A percentile compares a stretch with the other conserved stretches of the same genome.
These are phyloP conservation scores for Neurospora crassa DNA, from an alignment of 2,329 filamentous ascomycete species.

Conservation along the genomic window DNA sequence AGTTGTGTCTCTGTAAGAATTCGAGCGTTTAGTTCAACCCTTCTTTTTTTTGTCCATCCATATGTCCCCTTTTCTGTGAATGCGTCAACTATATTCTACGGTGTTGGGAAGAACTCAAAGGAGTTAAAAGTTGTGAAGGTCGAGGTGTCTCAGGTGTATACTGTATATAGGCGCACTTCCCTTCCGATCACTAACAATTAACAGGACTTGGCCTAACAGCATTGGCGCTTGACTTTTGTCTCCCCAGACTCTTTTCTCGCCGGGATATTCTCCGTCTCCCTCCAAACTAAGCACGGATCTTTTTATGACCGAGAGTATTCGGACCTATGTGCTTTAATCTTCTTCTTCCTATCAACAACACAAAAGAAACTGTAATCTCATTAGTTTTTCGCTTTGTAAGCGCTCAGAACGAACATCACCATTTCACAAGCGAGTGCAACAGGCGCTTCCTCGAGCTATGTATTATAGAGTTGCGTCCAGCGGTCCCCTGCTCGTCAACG, in stretches of 20 bases:
- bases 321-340: not conserved
- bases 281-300: not conserved
- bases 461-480: not conserved
- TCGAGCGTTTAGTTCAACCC: not conserved
- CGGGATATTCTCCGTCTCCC: not conserved
- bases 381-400: not conserved
- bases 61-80: not conserved
- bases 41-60: too few relatives aligned
- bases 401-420: not conserved
- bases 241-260: not conserved
- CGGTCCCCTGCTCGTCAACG: not conserved
- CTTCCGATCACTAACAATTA: not conserved
- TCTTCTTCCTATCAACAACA: not conserved
- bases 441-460: not conserved
- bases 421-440: not conserved
- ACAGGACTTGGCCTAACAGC: not conserved
- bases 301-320: too few relatives aligned
- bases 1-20: not conserved
- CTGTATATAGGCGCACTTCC: not conserved
- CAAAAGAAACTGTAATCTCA: not conserved
- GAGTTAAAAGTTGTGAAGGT: not conserved
- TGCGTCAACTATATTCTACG: not conserved
- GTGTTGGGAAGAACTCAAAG: not conserved
- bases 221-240: not conserved
- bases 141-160: too few relatives aligned